phyloP scores from a whole-genome alignment of 1,284 basidiomycete species.

The Tylopilus sp. region DNA sequence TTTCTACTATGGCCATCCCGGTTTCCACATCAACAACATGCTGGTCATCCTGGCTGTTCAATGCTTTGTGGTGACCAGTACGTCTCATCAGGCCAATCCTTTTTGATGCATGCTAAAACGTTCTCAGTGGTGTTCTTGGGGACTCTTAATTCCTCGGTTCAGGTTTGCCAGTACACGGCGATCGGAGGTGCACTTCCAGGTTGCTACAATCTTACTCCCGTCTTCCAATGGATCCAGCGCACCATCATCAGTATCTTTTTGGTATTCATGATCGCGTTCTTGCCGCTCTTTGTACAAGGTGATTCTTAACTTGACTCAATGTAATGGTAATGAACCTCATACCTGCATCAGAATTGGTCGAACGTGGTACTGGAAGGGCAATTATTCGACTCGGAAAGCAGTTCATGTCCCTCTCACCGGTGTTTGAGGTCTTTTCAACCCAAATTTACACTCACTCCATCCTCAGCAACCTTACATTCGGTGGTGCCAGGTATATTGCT shows the following conservation, averaged over 20 bases:
- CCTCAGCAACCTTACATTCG: conserved; percentile 90
- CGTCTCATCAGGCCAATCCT: conserved; percentile 32
- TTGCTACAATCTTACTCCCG: conserved; percentile 88
- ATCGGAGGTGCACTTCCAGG: conserved; percentile 73
- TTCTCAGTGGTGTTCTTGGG: conserved; percentile 84
- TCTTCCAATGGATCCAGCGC: conserved; percentile 90
- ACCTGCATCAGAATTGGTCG: conserved; percentile 72
- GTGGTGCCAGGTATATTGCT: conserved; percentile 96
- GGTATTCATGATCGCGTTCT: conserved; percentile 93
- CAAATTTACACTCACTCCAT: conserved; percentile 97
- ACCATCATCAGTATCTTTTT: conserved; percentile 96
- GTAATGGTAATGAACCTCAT: conserved; percentile 5
- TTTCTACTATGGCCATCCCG: conserved; percentile 99
- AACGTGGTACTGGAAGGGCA: conserved; percentile 87
- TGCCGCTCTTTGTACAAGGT: conserved; percentile 94
- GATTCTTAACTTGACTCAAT: conserved; percentile 19
- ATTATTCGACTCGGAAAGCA: conserved; percentile 88
- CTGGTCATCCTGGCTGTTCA: conserved; percentile 94
- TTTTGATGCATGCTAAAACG: conserved; percentile 5
- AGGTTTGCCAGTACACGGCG: conserved; percentile 74
- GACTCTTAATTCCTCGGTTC: conserved; percentile 77
- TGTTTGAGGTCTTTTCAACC: conserved; percentile 95
- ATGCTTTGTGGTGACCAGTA: conserved; percentile 83
- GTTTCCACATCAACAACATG: conserved; percentile 99
- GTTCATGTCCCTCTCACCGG: conserved; percentile 87